Conservation (phyloP, 2,329 filamentous ascomycete species). For the Pseudocercospora crystallina region DNA sequence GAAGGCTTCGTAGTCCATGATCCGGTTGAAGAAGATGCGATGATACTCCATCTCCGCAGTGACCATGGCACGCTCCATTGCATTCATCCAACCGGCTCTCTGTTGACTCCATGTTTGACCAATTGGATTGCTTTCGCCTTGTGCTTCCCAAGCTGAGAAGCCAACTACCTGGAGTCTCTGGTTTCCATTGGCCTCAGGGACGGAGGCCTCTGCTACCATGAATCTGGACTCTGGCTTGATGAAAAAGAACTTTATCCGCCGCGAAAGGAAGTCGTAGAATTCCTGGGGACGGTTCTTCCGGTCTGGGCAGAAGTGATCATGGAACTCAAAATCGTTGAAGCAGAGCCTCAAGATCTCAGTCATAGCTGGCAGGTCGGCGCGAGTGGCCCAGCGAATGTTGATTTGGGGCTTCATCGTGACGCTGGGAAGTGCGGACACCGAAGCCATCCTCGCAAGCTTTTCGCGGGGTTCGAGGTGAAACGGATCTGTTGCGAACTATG, state of each 20-base stretch:
- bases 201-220: conserved; percentile 20
- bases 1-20: conserved; percentile 19
- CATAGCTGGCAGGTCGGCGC: conserved; percentile 21
- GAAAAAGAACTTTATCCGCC: conserved; percentile 21
- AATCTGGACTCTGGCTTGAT: conserved; percentile 17
- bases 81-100: conserved; percentile 3
- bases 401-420: conserved; percentile 4
- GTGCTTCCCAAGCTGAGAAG: conserved; percentile 21
- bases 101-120: conserved; percentile 12
- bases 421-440: too few species aligned
- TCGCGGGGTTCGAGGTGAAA: too few species aligned
- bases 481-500: too few species aligned
- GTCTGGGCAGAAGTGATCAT: conserved; percentile 19
- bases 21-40: conserved; percentile 18
- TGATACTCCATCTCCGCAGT: conserved; percentile 16
- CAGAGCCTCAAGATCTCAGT: conserved; percentile 10
- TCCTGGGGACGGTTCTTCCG: conserved; percentile 14
- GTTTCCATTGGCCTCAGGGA: background rate
- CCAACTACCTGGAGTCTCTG: conserved; percentile 17
- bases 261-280: conserved; percentile 17
- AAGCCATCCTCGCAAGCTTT: too few species aligned
- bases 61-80: conserved; percentile 12
- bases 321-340: conserved; percentile 16
- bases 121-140: conserved; percentile 16
- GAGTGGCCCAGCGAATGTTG: conserved; percentile 20